phyloP scores from a whole-genome alignment of 371 early-diverging fungal genomes.

The Blyttiomyces sp. region DNA sequence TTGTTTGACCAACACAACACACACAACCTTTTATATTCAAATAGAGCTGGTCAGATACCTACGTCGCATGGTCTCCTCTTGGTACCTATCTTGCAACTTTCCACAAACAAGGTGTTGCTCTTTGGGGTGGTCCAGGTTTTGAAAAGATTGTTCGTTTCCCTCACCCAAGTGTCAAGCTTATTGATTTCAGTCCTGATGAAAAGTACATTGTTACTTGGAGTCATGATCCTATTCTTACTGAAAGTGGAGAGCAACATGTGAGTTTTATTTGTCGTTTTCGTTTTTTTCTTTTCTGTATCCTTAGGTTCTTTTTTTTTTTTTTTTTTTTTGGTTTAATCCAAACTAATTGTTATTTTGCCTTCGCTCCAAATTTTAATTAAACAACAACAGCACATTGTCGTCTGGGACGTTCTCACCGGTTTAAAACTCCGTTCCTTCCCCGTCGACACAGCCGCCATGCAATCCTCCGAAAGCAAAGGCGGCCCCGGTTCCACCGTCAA shows the following conservation, averaged over 20 bases:
- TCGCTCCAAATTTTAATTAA: too few species aligned
- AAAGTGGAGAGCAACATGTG: conserved; percentile 43
- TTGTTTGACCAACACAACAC: background rate
- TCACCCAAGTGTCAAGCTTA: conserved; percentile 86
- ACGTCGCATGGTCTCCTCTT: conserved; percentile 90
- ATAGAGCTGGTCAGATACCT: conserved; percentile 91
- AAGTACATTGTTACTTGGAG: conserved; percentile 90
- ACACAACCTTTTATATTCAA: background rate
- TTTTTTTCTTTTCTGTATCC: too few species aligned
- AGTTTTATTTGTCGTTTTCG: too few species aligned
- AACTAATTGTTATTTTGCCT: background rate
- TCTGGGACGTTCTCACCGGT: conserved; percentile 93
- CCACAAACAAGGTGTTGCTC: conserved; percentile 89
- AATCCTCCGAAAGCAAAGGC: conserved; percentile 12
- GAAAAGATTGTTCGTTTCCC: conserved; percentile 85
- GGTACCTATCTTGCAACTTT: conserved; percentile 92
- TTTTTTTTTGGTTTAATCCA: background rate
- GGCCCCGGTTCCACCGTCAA: conserved; percentile 46
- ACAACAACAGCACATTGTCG: conserved; percentile 38
- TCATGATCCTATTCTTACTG: conserved; percentile 71
- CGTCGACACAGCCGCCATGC: conserved; percentile 18
- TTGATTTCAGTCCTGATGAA: conserved; percentile 94
- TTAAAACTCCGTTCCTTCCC: conserved; percentile 85
- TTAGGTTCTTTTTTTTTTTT: too few species aligned
- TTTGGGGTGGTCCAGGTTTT: conserved; percentile 97